phyloP scores from a whole-genome alignment of 148 eudicot species.

The Persicaria tinctoria region DNA sequence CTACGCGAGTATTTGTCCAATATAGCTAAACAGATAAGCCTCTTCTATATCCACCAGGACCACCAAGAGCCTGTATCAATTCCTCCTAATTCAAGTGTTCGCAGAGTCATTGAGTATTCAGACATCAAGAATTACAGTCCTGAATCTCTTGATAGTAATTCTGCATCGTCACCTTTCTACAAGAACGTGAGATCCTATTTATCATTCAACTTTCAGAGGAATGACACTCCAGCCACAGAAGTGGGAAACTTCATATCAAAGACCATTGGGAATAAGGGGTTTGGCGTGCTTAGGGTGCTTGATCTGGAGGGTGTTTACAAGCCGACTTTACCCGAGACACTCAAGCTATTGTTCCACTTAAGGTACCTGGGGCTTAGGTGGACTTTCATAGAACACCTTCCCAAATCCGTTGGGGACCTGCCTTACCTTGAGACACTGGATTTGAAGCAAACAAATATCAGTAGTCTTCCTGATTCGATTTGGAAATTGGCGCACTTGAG shows the following conservation, averaged over 20 bases:
- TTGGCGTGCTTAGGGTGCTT: conserved; percentile 41
- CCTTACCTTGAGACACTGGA: conserved; percentile 42
- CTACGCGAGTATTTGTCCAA: conserved; percentile 24
- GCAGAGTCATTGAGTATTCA: conserved; percentile 28
- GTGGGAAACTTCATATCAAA: conserved; percentile 29
- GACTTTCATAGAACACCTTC: conserved; percentile 45
- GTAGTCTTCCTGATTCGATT: conserved; percentile 31
- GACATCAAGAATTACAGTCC: conserved; percentile 18
- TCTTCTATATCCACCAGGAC: conserved; percentile 26
- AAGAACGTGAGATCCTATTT: conserved; percentile 32
- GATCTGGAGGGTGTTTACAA: conserved; percentile 46
- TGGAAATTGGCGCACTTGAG: conserved; percentile 34
- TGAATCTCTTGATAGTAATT: neutral
- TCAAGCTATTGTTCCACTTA: conserved; percentile 32
- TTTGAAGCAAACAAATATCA: conserved; percentile 40
- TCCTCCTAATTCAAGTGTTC: conserved; percentile 9
- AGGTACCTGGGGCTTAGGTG: conserved; percentile 48
- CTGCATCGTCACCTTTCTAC: neutral
- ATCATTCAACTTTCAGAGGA: conserved; percentile 29
- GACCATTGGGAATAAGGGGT: conserved; percentile 20
- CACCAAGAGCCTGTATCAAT: neutral
- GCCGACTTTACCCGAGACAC: conserved; percentile 38
- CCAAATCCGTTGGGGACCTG: conserved; percentile 34
- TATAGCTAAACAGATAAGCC: conserved; percentile 28
- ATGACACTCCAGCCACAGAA: conserved; percentile 38